Base-by-base conservation (phyloP, 371 early-diverging fungal species). In the Mortierella sp. region DNA sequence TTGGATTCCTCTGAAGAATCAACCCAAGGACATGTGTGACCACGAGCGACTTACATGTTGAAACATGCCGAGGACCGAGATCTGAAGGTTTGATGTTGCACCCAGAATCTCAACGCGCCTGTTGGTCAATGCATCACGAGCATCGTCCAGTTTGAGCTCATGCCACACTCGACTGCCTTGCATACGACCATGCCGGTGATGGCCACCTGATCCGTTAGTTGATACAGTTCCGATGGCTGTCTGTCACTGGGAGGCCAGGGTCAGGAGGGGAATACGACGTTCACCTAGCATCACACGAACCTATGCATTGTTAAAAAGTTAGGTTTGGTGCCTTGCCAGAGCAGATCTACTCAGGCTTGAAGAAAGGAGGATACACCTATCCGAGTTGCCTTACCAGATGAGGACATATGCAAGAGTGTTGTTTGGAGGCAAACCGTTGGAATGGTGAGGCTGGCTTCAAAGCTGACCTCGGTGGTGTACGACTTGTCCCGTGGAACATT, bases 261-360 rank as follows among this genome's bases (percentile, higher is more conserved):
- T 99, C 41, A 97, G 72, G 1, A 99, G 96, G 51, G 99, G 90
- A 71, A 99, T 99, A 44, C 98, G 91, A 28, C 99, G 89, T 79
- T 98, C 97, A 29, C 96, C 93, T 73, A 61, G 17, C 34, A 19
- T 37, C 16, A n/a, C 13, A 19, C 24, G 67, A 54, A 34, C n/a
- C n/a, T n/a, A n/a, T n/a, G n/a, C n/a, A n/a, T n/a, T 22, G 17
- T 53, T 7, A 57, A 45, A 28, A 25, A 25, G 29, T 16, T n/a
- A 57, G 28, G 14, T 37, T 4, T 6, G 29, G 27, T 21, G 28
- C 27, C 22, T 21, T 24, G 5, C 19, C 46, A 46, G 21, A 21
- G 46, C 46, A 1, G 21, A 9, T 10, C 21, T 5, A 5, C 1
- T 19, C 21, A 46, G 14, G 1, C 1, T 21, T 9, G 21, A 1